Percentiles rank a stretch among this genome's conserved stretches.
phyloP scores from a whole-genome alignment of 1,284 basidiomycete species.

The Hypsizygus ulmarius region DNA sequence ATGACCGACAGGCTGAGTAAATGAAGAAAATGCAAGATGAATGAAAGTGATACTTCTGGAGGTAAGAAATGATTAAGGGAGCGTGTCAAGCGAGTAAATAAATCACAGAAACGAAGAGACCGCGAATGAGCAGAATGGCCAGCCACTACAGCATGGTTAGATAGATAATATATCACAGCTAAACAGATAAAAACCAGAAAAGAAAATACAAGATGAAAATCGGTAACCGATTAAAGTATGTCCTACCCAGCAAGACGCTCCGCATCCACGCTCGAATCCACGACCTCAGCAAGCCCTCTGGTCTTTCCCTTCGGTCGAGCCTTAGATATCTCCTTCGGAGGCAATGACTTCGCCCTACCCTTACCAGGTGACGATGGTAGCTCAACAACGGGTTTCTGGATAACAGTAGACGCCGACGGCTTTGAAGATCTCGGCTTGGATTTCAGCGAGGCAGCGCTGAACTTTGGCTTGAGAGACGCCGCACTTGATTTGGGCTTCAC shows the following conservation, averaged over 20 bases:
- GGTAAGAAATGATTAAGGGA: not conserved
- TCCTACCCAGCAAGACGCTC: conserved; percentile 21
- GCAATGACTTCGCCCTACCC: conserved; percentile 5
- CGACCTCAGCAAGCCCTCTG: conserved; percentile 28
- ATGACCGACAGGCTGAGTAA: not conserved
- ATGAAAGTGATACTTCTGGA: not conserved
- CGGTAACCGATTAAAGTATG: conserved; percentile 12
- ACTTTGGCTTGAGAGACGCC: conserved; percentile 14
- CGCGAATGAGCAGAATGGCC: no score
- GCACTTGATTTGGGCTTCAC: conserved; percentile 10
- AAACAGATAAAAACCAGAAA: not conserved
- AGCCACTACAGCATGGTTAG: not conserved
- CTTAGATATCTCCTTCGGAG: conserved; percentile 1
- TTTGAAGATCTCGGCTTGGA: conserved; percentile 1
- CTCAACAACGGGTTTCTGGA: not conserved
- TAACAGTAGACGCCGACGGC: not conserved
- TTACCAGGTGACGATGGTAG: not conserved
- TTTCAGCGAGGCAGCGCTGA: conserved; percentile 17
- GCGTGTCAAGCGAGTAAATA: not conserved
- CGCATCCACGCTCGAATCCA: conserved; percentile 32
- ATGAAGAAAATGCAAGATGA: not conserved
- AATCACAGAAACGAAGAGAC: not conserved
- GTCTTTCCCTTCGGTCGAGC: conserved; percentile 12
- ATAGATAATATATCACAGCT: not conserved
- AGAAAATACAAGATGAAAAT: conserved; percentile 12